Base-by-base conservation (phyloP, 164 flowering plant genomes). In the Aristolochia californica region DNA sequence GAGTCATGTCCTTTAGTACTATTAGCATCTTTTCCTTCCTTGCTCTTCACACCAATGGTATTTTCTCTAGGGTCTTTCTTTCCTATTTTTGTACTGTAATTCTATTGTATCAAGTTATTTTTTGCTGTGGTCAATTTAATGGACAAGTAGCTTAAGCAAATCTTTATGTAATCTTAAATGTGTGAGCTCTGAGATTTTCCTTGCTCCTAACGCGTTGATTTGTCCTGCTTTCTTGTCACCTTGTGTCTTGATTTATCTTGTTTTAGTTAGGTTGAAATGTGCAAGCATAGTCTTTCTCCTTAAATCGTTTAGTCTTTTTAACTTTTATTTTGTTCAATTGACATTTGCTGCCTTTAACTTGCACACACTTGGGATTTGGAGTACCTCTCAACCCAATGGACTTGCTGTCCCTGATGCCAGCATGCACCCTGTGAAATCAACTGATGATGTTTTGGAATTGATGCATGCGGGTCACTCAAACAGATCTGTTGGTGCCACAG, bases 341-440 rank as follows among this genome's bases (percentile, higher is more conserved):
- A 22, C 4, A 23, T 47, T 30, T 61, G 57, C 53, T 52, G 25
- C 51, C 95, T 78, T 82, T 87, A 62, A 94, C 71, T 74, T 77
- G 70, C 85, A 74, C 80, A 90, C 95, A 68, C 87, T 94, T 58
- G 93, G 91, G 88, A 78, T 94, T 73, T 63, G n/a, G n/a, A n/a
- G 80, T 21, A 70, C 78, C 43, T 50, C 80, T 45, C 95, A 83
- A 74, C 75, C 87, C 23, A 76, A 76, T 77, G 97, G 99, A 26
- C 67, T 90, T 65, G 85, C 93, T 63, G 97, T 94, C 23, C 99
- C 99, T 55, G 97, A 90, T 78, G 99, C 99, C 52, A 84, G 88
- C 66, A 80, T 87, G 90, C 85, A 81, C 23, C 67, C 80, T 43
- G 95, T 89, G 43, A 79, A 70, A 22, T 84, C 90, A 62, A 81